Conservation (phyloP, 2,329 filamentous ascomycete species). For the Chaetomium sp. region DNA sequence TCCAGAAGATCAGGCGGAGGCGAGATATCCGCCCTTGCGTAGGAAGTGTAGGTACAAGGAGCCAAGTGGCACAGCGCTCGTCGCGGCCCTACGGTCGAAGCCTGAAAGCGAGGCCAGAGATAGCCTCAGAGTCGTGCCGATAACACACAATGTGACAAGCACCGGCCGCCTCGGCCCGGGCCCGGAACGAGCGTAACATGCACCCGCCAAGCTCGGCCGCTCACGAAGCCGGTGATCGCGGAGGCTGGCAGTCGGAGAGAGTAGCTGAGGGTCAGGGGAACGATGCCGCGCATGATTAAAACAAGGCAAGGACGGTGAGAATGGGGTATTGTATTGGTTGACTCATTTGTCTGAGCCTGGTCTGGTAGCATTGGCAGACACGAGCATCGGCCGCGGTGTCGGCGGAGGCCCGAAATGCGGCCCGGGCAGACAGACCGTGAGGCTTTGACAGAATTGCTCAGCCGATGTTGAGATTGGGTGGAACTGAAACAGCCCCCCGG, state of each 20-base stretch:
- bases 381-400: not conserved
- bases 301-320: not conserved
- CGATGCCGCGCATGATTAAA: not conserved
- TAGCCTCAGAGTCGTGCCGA: slow-evolving; percentile 13
- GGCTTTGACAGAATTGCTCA: not conserved
- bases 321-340: not conserved
- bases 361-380: not conserved
- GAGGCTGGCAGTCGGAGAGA: not conserved
- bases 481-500: not conserved
- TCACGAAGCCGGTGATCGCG: not conserved
- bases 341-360: not conserved
- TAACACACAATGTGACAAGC: not conserved
- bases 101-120: slow-evolving; percentile 6
- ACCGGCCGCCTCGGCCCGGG: not conserved
- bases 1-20: not conserved
- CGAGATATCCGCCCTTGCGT: not conserved
- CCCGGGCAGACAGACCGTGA: not conserved
- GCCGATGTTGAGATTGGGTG: not conserved
- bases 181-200: not conserved
- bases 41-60: not conserved
- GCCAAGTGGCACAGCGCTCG: not conserved
- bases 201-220: not conserved
- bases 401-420: not conserved
- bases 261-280: not conserved
- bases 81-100: not conserved